These are phyloP conservation scores for Penicillium sp. DNA, from an alignment of 2,329 filamentous ascomycete species.

Conservation along the genomic window DNA sequence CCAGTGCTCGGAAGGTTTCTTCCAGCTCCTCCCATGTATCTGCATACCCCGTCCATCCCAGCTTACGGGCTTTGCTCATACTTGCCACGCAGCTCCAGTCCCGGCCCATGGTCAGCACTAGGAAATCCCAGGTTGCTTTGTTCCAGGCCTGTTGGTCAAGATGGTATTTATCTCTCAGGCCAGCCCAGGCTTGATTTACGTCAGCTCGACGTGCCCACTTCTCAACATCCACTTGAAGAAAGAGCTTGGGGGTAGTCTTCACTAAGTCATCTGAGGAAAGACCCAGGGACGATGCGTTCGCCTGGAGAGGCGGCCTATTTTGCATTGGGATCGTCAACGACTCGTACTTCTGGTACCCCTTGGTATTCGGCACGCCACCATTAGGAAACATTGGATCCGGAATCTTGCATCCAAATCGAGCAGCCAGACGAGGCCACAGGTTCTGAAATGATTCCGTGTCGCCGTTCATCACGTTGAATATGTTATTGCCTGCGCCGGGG, in stretches of 20 bases:
- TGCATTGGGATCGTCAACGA: not conserved
- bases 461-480: constrained; percentile 45
- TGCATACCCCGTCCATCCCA: constrained; percentile 45
- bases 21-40: constrained; percentile 40
- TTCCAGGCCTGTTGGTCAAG: constrained; percentile 42
- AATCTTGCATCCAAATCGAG: constrained; percentile 34
- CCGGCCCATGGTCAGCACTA: constrained; percentile 45
- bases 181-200: constrained; percentile 41
- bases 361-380: constrained; percentile 7
- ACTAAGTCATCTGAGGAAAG: not conserved
- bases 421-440: constrained; percentile 43
- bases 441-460: constrained; percentile 39
- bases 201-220: constrained; percentile 43
- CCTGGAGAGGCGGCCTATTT: not conserved
- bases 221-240: constrained; percentile 36
- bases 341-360: not conserved
- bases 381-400: constrained; percentile 28
- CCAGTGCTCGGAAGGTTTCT: constrained; percentile 34
- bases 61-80: constrained; percentile 48
- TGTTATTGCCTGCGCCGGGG: constrained; percentile 34
- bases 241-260: not conserved
- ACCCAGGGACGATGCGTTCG: not conserved
- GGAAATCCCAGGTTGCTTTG: constrained; percentile 47
- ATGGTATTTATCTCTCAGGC: constrained; percentile 33
- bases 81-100: constrained; percentile 25